Base-by-base conservation (phyloP, 1,284 basidiomycete species). In the Kwoniella shivajii region DNA sequence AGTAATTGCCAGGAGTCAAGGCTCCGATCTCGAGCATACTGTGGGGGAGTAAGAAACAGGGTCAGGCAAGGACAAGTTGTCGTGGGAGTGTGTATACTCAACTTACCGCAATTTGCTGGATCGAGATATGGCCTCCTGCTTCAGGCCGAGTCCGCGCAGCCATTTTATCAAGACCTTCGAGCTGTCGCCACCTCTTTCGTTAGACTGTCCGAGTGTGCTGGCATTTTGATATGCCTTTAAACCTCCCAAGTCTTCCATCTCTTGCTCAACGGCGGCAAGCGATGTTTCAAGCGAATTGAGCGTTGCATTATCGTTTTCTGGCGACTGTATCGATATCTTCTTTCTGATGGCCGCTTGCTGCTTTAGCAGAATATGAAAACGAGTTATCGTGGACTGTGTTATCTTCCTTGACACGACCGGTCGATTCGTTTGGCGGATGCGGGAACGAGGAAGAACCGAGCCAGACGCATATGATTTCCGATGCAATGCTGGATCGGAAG, bases 11-110 rank as follows among this genome's bases (percentile, higher is more conserved):
- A 2, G 87, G 88, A 59, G 84, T 86, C 34, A 94, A 79, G 18
- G 91, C 91, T 0, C 91, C 91, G 2, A 93, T 88, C 77, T 94
- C 91, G 1, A 94, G 82, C 56, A 93, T 76, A 45, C 90, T 92
- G 60, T 38, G 3, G 36, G 20, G 4, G 29, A 51, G 27, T 30
- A 2, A 27, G 10, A 24, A 33, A 14, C 31, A 16, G 18, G 5
- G 30, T 26, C 24, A 33, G 27, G 18, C 6, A 5, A 2, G 13
- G 38, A 33, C 26, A n/a, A n/a, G n/a, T n/a, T n/a, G n/a, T n/a
- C n/a, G n/a, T n/a, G n/a, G n/a, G n/a, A n/a, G n/a, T n/a, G 13
- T 34, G 26, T 29, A 11, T 4, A 29, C 7, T 45, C 29, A 43
- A 45, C 53, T 52, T 16, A 63, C 54, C 53, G 38, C 9, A 55